phyloP scores from a whole-genome alignment of 345 rosid species.

The Eucalyptus curtisii region DNA sequence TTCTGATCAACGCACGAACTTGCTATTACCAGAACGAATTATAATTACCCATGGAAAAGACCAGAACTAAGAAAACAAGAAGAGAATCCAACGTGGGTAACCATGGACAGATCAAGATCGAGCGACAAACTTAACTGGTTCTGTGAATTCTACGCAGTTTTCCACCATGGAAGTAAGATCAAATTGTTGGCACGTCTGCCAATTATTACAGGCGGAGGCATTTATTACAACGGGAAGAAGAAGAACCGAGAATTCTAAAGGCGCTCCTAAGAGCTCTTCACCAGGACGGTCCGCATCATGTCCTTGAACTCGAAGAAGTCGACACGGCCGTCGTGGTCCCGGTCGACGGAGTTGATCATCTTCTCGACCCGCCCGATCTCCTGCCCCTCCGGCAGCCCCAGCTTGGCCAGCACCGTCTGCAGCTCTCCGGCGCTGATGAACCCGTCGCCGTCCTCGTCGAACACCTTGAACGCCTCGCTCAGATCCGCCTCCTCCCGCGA shows the following conservation, averaged over 20 bases:
- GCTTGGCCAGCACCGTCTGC: conserved; percentile 57
- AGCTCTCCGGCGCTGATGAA: conserved; percentile 70
- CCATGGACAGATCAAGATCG: neutral
- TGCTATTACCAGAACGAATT: neutral
- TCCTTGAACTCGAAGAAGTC: conserved; percentile 90
- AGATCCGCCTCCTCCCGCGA: conserved; percentile 60
- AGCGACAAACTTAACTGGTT: neutral
- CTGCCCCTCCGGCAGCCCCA: conserved; percentile 60
- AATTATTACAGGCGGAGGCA: neutral
- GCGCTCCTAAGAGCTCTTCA: neutral
- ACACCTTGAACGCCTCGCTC: conserved; percentile 87
- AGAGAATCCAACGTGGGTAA: neutral
- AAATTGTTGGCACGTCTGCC: neutral
- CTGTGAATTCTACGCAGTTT: neutral
- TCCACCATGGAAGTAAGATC: neutral
- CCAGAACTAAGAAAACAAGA: neutral
- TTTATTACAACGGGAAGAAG: neutral
- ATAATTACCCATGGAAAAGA: neutral
- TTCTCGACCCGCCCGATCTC: conserved; percentile 59
- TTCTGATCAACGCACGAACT: neutral
- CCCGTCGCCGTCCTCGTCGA: conserved; percentile 86
- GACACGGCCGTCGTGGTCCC: conserved; percentile 72
- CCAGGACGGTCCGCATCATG: conserved; percentile 66
- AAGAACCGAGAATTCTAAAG: neutral
- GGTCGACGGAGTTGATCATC: conserved; percentile 82